Evolutionary conservation across 208 protist species (phyloP).

Genomic region (Crithidia thermophila): DNA sequence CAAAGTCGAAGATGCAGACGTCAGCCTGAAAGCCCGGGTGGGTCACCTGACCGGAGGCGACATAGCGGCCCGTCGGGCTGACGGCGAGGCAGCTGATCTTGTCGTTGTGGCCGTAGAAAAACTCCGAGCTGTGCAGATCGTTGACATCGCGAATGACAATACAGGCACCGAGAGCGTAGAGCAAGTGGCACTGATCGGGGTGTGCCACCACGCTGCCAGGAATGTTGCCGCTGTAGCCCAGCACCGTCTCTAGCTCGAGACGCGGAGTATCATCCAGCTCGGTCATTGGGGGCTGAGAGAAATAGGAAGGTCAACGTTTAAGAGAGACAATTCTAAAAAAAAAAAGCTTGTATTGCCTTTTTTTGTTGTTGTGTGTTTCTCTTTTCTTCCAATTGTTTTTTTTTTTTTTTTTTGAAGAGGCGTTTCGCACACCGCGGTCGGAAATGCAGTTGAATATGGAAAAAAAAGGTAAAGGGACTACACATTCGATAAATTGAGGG

Average conservation of each 20-base stretch:
- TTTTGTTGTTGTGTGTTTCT: too few species aligned
- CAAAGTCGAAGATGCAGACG: constrained; percentile 94
- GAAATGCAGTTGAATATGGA: too few species aligned
- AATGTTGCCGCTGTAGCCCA: constrained; percentile 89
- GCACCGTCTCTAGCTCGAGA: constrained; percentile 75
- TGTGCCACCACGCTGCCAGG: constrained; percentile 87
- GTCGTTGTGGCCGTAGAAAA: constrained; percentile 95
- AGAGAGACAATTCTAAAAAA: neutral
- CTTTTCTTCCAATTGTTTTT: neutral
- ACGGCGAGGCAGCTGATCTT: constrained; percentile 94
- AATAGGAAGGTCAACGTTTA: neutral
- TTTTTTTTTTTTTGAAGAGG: neutral
- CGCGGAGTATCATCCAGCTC: constrained; percentile 69
- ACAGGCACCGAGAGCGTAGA: constrained; percentile 94
- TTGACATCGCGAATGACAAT: constrained; percentile 91
- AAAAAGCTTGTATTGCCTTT: too few species aligned
- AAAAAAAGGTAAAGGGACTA: too few species aligned
- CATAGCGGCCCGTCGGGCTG: constrained; percentile 87
- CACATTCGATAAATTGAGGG: too few species aligned
- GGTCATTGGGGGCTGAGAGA: constrained; percentile 33
- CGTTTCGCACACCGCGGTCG: too few species aligned
- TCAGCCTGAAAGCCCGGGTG: constrained; percentile 96
- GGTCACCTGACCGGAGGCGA: constrained; percentile 95
- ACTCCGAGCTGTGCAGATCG: constrained; percentile 79
- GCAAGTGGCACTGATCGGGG: constrained; percentile 87